Evolutionary conservation across 768 basidiomycete species (phyloP), one percentile per base, ranked within the genome.

Genomic region (Phaffia australis): DNA sequence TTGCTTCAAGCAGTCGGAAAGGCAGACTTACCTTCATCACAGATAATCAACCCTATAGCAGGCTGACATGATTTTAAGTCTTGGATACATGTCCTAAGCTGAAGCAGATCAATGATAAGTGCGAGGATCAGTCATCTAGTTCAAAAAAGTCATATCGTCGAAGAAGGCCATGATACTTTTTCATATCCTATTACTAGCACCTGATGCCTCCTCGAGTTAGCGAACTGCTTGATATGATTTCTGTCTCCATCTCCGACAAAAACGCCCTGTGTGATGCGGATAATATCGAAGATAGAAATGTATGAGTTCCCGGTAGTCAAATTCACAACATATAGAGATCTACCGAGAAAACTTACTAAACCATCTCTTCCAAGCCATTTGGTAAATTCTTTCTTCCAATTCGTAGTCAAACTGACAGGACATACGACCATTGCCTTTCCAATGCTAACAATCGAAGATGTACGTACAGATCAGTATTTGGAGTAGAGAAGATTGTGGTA

Each of bases 131-230:
- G 9, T 46, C 23, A n/a, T 15, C 21, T n/a, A n/a, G 21, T 25
- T 15, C 21, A 3, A 21, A 19, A 58, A 30, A 30, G 7, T 9
- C 23, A 32, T 6, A 4, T 54, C 0, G 50, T n/a, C 1, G 1
- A 14, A 46, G 32, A 49, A 25, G 3, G 21, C 19, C 15, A n/a
- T 64, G 73, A 64, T 25, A 76, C 76, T 61, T 87, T 85, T 73
- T 98, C 95, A 74, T 99, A 99, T 2, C 95, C 92, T 67, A 97
- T 92, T 68, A 99, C 83, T 23, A 99, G 79, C 1, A 98, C 89
- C 65, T 91, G 86, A 57, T 73, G 72, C 42, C 70, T 60, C 23
- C 71, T 87, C 87, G 83, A 83, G 72, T 87, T 84, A 61, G 85
- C 79, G 71, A 93, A 97, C 49, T 83, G 82, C 71, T 85, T 83